phyloP scores from a whole-genome alignment of 768 basidiomycete species.

The Holtermannia corniformis region DNA sequence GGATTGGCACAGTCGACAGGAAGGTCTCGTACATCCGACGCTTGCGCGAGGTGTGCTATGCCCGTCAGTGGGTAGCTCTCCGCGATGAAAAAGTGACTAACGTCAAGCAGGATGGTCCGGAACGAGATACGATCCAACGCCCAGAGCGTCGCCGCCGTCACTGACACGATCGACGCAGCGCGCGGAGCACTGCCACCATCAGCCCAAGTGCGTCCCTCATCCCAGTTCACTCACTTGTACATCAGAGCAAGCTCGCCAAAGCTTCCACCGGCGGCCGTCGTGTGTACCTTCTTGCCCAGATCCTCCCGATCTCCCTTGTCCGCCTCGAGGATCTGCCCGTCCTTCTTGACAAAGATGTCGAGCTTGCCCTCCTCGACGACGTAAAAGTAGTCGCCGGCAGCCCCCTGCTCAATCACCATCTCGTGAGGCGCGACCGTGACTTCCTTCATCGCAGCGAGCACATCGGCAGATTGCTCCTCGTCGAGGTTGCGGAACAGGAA shows the following conservation, averaged over 20 bases:
- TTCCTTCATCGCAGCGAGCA: conserved; percentile 93
- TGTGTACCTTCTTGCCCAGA: conserved; percentile 59
- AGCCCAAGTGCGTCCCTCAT: not conserved
- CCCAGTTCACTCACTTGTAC: conserved; percentile 57
- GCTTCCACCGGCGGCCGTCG: conserved; percentile 71
- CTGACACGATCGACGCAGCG: conserved; percentile 83
- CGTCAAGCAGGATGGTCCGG: conserved; percentile 89
- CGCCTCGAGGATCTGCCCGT: conserved; percentile 21
- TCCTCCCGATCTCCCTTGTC: conserved; percentile 25
- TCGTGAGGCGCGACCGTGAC: conserved; percentile 59
- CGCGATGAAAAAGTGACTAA: conserved; percentile 10
- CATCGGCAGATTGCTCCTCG: conserved; percentile 87
- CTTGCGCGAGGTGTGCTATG: conserved; percentile 69
- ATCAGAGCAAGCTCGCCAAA: conserved; percentile 96
- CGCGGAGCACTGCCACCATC: conserved; percentile 56
- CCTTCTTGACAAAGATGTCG: conserved; percentile 56
- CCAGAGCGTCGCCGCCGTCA: conserved; percentile 72
- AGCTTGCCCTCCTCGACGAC: conserved; percentile 84
- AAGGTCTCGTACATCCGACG: conserved; percentile 96
- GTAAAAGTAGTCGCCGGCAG: conserved; percentile 95
- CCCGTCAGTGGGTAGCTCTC: not conserved
- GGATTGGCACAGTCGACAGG: conserved; percentile 76
- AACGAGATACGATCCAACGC: conserved; percentile 94
- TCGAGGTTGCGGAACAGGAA: conserved; percentile 95
- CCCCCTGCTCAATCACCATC: conserved; percentile 93